Evolutionary conservation across 805 yeast genomes (phyloP), one percentile per base, ranked within the genome.

Genomic region (Sugiyamaella boreocaroliniensis): DNA sequence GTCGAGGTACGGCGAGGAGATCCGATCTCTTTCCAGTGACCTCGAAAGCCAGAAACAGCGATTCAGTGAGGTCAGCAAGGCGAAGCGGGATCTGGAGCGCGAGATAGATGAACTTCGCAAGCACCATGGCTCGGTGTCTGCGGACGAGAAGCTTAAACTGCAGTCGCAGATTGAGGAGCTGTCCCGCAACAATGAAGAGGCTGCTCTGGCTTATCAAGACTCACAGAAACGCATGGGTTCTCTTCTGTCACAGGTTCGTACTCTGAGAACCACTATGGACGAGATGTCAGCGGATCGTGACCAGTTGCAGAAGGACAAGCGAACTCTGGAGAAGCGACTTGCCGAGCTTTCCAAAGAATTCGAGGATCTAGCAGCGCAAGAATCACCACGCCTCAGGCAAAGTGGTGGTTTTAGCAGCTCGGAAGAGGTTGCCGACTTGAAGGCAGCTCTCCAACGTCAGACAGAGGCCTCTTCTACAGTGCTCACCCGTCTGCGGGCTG

Each of bases 281-380:
- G 84, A 83, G 48, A 70, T 89, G 34, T 68, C 80, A 1, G 69
- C 63, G 4, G 93, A 87, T 60, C 78, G 89, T 56, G 85, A 83
- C 60, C 74, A 74, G 37, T 68, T 88, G 50, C 68, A 81, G 50
- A 71, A 70, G 29, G 78, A 81, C 12, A 77, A 77, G 69, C 62
- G 75, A 57, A 62, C 67, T 16, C 64, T 78, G 46, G 83, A 81
- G 61, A 56, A 53, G 29, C 71, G 76, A 50, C 68, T 79, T 15
- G 64, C 70, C 41, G 76, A 71, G 10, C 63, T 76, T 22, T 65
- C 74, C 15, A 60, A 63, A 43, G 75, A 75, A 56, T 68, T 73
- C 59, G 68, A 74, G 43, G 69, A 64, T 40, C 71, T 74, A 47
- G 58, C 70, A 32, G n/a, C 42, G 14, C 29, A 22, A 10, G 52